phyloP scores from a whole-genome alignment of 805 yeast genomes.

The Lipomyces mesembrius region DNA sequence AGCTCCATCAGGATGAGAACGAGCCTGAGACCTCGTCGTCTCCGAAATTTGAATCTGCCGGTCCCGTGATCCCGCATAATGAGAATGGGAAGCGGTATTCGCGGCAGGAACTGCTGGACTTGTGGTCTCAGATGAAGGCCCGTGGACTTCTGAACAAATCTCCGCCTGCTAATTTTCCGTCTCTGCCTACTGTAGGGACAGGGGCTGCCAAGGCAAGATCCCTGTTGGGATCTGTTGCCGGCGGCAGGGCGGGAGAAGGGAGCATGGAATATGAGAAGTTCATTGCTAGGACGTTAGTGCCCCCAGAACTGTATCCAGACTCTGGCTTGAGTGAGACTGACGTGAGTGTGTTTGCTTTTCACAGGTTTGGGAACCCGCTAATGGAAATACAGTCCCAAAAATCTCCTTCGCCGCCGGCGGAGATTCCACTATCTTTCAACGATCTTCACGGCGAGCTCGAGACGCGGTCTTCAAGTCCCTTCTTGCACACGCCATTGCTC shows the following conservation, averaged over 20 bases:
- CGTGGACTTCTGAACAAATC: conserved; percentile 10
- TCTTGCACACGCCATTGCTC: conserved; percentile 9
- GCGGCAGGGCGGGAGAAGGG: conserved; percentile 13
- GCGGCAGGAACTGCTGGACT: conserved; percentile 26
- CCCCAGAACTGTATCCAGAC: conserved; percentile 16
- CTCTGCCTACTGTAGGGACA: conserved; percentile 9
- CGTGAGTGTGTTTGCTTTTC: conserved; percentile 7
- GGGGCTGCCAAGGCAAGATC: conserved; percentile 18
- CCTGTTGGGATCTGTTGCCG: conserved; percentile 11
- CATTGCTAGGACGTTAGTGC: conserved; percentile 11
- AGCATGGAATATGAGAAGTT: conserved; percentile 23
- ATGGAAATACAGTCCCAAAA: not conserved
- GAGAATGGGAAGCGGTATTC: conserved; percentile 30
- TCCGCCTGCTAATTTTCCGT: conserved; percentile 17
- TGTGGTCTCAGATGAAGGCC: conserved; percentile 21
- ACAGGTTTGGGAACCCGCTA: not conserved
- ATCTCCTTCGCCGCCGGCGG: conserved; percentile 13
- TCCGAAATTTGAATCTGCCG: not conserved
- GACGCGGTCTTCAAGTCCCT: conserved; percentile 22
- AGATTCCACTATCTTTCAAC: not conserved
- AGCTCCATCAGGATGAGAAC: conserved; percentile 4
- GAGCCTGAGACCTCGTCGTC: not conserved
- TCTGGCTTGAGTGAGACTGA: conserved; percentile 1
- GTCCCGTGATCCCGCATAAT: conserved; percentile 23
- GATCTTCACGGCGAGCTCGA: not conserved